These are phyloP conservation scores for Rhodotorula taiwanensis DNA, from an alignment of 768 basidiomycete genomes.

Conservation along the genomic window DNA sequence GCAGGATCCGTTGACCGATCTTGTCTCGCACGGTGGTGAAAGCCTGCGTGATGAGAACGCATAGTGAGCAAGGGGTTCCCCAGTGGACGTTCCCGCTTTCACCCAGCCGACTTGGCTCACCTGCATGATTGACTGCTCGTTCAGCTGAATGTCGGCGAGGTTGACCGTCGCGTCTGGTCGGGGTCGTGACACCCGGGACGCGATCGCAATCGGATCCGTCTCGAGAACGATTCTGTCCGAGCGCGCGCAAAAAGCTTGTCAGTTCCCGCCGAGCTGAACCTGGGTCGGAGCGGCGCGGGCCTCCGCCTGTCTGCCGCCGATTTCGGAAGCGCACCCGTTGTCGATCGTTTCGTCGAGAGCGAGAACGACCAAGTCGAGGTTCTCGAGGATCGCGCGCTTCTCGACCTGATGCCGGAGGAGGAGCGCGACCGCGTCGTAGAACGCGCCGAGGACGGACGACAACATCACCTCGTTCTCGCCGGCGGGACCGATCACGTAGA, in stretches of 20 bases:
- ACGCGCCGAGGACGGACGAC: conserved; percentile 69
- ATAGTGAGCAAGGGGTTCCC: no score
- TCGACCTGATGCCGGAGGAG: conserved; percentile 87
- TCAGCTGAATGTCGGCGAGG: conserved; percentile 92
- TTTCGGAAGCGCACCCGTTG: conserved; percentile 95
- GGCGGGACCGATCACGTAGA: conserved; percentile 83
- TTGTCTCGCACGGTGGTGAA: conserved; percentile 37
- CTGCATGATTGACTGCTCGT: conserved; percentile 61
- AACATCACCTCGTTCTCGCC: conserved; percentile 96
- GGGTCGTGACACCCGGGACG: conserved; percentile 84
- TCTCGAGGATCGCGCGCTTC: conserved; percentile 89
- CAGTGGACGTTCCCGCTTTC: no score
- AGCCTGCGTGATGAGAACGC: no score
- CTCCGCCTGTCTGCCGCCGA: conserved; percentile 42
- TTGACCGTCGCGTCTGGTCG: conserved; percentile 58
- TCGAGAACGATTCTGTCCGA: conserved; percentile 73
- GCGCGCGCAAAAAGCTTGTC: neutral
- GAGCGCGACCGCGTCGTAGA: conserved; percentile 76
- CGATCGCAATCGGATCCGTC: conserved; percentile 92
- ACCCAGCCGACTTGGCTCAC: neutral
- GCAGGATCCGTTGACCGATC: conserved; percentile 32
- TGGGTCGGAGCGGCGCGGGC: conserved; percentile 3
- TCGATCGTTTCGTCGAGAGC: conserved; percentile 96
- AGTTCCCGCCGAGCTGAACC: no score
- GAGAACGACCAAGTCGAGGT: conserved; percentile 81